A percentile compares a stretch with the other conserved stretches of the same genome.
Conservation (phyloP, 352 stramenopile genomes). For the Salisapilia sapeloensis region DNA sequence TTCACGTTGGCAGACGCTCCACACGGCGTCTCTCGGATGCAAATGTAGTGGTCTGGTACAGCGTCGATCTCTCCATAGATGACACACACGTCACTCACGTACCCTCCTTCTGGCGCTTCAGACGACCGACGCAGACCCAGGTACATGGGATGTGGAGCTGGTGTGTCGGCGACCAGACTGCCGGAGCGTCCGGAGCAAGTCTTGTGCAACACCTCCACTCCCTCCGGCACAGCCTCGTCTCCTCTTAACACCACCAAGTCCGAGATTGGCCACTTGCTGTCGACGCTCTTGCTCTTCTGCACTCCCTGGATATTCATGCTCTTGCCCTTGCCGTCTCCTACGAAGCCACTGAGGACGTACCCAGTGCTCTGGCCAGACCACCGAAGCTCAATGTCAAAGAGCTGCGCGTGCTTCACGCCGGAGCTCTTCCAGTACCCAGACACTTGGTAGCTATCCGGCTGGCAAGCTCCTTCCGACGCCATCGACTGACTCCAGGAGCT, state of each 20-base stretch:
- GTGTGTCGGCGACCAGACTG: conserved; percentile 56
- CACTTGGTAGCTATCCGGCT: conserved; percentile 43
- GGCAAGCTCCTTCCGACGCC: conserved; percentile 4
- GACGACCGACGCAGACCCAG: conserved; percentile 55
- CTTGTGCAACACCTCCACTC: conserved; percentile 40
- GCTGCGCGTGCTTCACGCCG: conserved; percentile 48
- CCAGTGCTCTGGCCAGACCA: conserved; percentile 5
- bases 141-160: conserved; percentile 55
- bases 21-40: conserved; percentile 42
- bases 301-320: conserved; percentile 28
- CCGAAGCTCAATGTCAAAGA: conserved; percentile 62
- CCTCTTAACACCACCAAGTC: conserved; percentile 55
- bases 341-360: conserved; percentile 41
- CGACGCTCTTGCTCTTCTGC: conserved; percentile 38
- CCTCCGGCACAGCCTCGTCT: conserved; percentile 55
- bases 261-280: conserved; percentile 61
- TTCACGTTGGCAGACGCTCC: conserved; percentile 72
- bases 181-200: conserved; percentile 52
- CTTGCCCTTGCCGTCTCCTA: conserved; percentile 49
- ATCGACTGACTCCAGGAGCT: conserved; percentile 23
- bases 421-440: conserved; percentile 57
- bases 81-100: conserved; percentile 58
- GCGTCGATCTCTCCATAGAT: conserved; percentile 79
- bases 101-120: conserved; percentile 13
- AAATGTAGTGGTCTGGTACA: conserved; percentile 60